Conservation (phyloP, 2,329 filamentous ascomycete genomes). For the Stagonosporopsis cucurbitacearum region DNA sequence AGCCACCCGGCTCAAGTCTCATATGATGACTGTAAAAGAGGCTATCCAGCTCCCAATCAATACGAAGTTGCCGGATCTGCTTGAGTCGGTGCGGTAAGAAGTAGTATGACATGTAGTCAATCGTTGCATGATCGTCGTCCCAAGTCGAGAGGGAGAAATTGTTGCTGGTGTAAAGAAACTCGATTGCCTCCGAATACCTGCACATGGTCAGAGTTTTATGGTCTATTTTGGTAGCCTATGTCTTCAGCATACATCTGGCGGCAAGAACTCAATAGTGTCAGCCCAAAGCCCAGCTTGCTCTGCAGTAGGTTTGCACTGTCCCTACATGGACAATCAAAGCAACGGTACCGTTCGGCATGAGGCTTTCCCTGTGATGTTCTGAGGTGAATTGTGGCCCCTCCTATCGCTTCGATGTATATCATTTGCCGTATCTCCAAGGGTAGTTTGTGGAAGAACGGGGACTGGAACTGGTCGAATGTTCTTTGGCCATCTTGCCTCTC, state of each 20-base stretch:
- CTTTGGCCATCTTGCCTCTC: conserved; percentile 17
- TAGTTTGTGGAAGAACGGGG: conserved; percentile 26
- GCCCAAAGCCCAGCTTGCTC: conserved; percentile 9
- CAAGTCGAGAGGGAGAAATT: conserved; percentile 25
- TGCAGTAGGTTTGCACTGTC: background rate
- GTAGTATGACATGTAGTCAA: conserved; percentile 26
- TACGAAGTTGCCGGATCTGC: conserved; percentile 23
- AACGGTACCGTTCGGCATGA: conserved; percentile 12
- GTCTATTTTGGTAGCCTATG: background rate
- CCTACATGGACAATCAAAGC: background rate
- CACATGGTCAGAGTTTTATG: background rate
- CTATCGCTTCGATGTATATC: conserved; percentile 26
- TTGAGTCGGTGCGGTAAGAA: conserved; percentile 29
- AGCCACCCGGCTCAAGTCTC: background rate
- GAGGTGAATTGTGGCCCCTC: conserved; percentile 21
- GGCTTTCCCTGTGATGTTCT: conserved; percentile 15
- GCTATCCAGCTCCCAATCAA: conserved; percentile 26
- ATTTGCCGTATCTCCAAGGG: conserved; percentile 31
- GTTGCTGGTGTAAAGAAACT: conserved; percentile 30
- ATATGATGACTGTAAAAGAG: conserved; percentile 12
- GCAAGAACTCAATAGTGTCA: conserved; percentile 27
- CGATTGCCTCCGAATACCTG: conserved; percentile 36
- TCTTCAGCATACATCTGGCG: conserved; percentile 27
- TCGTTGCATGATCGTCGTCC: conserved; percentile 19
- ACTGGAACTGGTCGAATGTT: conserved; percentile 24